These are phyloP conservation scores for Schwanniomyces polymorphus DNA, from an alignment of 805 yeast species.

Conservation along the genomic window DNA sequence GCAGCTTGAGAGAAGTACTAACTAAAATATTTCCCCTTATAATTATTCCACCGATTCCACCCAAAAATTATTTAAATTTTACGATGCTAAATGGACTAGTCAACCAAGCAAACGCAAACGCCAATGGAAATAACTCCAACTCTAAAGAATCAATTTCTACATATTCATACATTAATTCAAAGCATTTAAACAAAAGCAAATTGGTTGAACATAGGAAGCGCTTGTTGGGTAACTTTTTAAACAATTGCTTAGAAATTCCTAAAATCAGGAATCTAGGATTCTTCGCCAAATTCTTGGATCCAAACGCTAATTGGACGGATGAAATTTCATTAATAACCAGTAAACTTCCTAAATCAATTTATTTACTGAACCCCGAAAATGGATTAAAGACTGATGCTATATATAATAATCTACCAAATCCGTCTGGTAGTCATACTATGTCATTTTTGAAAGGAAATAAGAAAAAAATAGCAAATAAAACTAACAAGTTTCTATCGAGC, in stretches of 20 bases:
- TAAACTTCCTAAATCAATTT: constrained; percentile 41
- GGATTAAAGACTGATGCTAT: constrained; percentile 36
- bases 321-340: constrained; percentile 41
- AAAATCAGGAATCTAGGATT: constrained; percentile 59
- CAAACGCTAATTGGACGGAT: constrained; percentile 82
- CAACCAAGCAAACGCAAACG: constrained; percentile 8
- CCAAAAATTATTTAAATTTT: constrained; percentile 40
- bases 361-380: constrained; percentile 45
- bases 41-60: constrained; percentile 91
- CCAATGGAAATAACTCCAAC: background rate
- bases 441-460: constrained; percentile 32
- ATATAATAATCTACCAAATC: constrained; percentile 35
- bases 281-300: constrained; percentile 79
- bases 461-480: constrained; percentile 24
- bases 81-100: constrained; percentile 34
- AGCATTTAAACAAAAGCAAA: constrained; percentile 35
- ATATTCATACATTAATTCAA: constrained; percentile 41
- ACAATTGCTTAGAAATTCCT: constrained; percentile 63
- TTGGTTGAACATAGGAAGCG: constrained; percentile 60
- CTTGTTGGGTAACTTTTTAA: constrained; percentile 72
- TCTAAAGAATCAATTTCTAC: constrained; percentile 6
- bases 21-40: constrained; percentile 74
- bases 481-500: constrained; percentile 11
- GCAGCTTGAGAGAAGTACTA: constrained; percentile 70
- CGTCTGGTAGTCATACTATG: constrained; percentile 25